Conservation (phyloP, 164 flowering plant genomes). For the Amborella trichopoda region DNA sequence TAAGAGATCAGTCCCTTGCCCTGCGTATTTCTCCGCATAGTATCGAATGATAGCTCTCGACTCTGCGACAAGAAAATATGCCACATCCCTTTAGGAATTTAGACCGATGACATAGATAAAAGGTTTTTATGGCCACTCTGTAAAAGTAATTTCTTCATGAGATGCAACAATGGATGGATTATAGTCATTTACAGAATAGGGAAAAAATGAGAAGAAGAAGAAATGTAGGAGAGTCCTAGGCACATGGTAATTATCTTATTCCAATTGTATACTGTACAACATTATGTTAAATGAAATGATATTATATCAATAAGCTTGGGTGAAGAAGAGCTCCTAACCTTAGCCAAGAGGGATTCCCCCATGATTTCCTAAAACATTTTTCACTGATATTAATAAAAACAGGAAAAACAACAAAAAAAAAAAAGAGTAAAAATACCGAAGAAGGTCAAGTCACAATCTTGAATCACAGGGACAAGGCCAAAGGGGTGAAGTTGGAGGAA, state of each 20-base stretch:
- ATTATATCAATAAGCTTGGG: not conserved
- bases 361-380: not conserved
- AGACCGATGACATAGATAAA: not conserved
- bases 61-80: conserved; percentile 2
- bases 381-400: not conserved
- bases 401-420: not conserved
- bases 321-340: not conserved
- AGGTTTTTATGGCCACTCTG: not conserved
- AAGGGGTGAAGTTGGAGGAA: conserved; percentile 27
- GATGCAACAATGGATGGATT: not conserved
- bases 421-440: conserved; percentile 8
- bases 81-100: not conserved
- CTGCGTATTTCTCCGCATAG: conserved; percentile 3
- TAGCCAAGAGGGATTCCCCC: not conserved
- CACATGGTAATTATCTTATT: not conserved
- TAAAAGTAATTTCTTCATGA: not conserved
- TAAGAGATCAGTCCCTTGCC: conserved; percentile 5
- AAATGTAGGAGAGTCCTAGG: not conserved
- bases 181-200: not conserved
- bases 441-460: conserved; percentile 13
- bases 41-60: conserved; percentile 7
- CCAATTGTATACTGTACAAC: not conserved
- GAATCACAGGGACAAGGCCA: conserved; percentile 17
- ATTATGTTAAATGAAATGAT: not conserved
- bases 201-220: not conserved